Base-by-base conservation (phyloP, 1,284 basidiomycete genomes). In the Malassezia japonica region DNA sequence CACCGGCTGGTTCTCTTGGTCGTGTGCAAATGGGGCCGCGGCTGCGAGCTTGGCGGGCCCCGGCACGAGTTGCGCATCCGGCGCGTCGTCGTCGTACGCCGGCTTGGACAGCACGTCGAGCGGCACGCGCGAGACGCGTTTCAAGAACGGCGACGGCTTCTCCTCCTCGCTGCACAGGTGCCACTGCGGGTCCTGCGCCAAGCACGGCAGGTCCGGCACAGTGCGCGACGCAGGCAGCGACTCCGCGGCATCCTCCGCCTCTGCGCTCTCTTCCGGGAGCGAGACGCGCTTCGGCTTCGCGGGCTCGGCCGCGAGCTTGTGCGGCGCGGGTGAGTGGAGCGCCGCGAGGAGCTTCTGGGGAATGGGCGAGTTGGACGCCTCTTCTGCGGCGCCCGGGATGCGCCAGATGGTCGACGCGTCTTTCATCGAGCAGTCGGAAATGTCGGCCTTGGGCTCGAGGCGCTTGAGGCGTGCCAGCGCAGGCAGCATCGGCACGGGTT, bases 61-160 rank as follows among this genome's bases (percentile, higher is more conserved):
- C 12, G 49, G 49, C 2, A 39, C 43, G n/a, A 51, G 43, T 12
- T 21, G 13, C 6, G 27, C 32, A 13, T 40, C 27, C 1, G 29
- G 31, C 2, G 3, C 28, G 20, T 36, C 25, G 32, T 20, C 31
- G 1, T 16, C 16, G n/a, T n/a, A n/a, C 1, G 38, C 23, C 13
- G n/a, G 21, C 10, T 25, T 35, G 9, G 16, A 25, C n/a, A 12
- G 33, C 13, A 2, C 13, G n/a, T 48, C 51, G 8, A 48, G 46
- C 4, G 51, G 51, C 25, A 57, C 34, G 8, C 55, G 55, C 12
- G 20, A 46, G 23, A 57, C 55, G 3, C 55, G 50, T 45, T 57
- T 57, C n/a, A 57, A 40, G 50, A 57, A 57, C 2, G 55, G 55
- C 1, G 55, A 57, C 2, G 55, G 55, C 15, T 43, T 46, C 10